Base-by-base conservation (phyloP, 2,329 filamentous ascomycete genomes). In the Knufia petricola region DNA sequence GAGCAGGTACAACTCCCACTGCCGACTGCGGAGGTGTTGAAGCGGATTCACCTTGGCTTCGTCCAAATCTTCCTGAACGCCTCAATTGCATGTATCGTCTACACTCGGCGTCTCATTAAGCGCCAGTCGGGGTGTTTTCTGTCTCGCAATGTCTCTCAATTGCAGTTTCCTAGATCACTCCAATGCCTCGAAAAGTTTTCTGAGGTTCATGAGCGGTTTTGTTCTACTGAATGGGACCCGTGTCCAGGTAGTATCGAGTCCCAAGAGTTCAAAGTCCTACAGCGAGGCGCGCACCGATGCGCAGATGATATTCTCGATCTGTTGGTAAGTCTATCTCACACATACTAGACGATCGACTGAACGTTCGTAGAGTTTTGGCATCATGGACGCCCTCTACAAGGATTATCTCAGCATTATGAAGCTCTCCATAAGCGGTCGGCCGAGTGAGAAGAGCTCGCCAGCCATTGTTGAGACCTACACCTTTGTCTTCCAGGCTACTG, bases 381-480 rank as follows among this genome's bases (percentile, higher is more conserved):
- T 69, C 2, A 75, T 74, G 53, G 64, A 69, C 15, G 71, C 70
- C 3, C 54, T 76, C 3, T 59, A 64, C 41, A 63, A 61, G 19
- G 66, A 66, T 23, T 61, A 65, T 20, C 63, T 76, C 3, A 63
- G 66, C 23, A 66, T 66, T 2, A 50, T 76, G n/a, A 69, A 74
- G 50, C 54, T 76, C 26, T 70, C 67, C 30, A 64, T 76, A 17
- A 65, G 69, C 49, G 62, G 66, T 24, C 63, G 69, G 51, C 62
- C 63, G 17, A 6, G 26, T 12, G 6, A 28, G 26, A 54, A 65
- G 15, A 50, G 60, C 4, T 61, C 63, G 2, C 53, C 58, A 6
- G 59, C 68, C 24, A 64, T 74, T n/a, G 42, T 75, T 9, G 73
- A 76, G 58, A 66, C 64, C 3, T 76, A 75, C 57, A 72, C 66